Conservation (phyloP, 352 stramenopile genomes). For the Pythium volutum region DNA sequence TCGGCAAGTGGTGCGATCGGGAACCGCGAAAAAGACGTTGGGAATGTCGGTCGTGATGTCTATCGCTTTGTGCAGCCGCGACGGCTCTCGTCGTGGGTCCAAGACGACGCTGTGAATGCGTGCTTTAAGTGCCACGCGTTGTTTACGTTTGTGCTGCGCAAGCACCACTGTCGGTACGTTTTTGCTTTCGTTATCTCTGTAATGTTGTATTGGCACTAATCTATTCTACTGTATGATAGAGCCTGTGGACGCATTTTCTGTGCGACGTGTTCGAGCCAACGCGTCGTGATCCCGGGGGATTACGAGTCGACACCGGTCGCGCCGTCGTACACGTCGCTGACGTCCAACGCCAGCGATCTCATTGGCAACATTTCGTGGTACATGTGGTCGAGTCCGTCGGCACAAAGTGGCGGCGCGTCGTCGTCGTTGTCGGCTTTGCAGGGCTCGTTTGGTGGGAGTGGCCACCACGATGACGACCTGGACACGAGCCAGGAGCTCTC, state of each 20-base stretch:
- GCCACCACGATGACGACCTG: slow-evolving; percentile 18
- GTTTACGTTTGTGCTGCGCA: slow-evolving; percentile 77
- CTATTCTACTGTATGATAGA: slow-evolving; percentile 14
- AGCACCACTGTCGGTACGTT: slow-evolving; percentile 73
- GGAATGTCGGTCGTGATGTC: slow-evolving; percentile 54
- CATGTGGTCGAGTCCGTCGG: slow-evolving; percentile 45
- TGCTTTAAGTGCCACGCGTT: slow-evolving; percentile 85
- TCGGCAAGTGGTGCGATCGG: slow-evolving; percentile 43
- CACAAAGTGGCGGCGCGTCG: slow-evolving; percentile 15
- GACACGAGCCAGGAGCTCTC: slow-evolving; percentile 33
- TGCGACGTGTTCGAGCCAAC: slow-evolving; percentile 71
- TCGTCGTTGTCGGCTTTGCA: not conserved
- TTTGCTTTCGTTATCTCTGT: not conserved
- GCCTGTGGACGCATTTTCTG: slow-evolving; percentile 84
- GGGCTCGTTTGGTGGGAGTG: not conserved
- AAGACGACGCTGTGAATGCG: slow-evolving; percentile 82
- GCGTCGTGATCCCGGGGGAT: slow-evolving; percentile 75
- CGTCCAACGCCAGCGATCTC: slow-evolving; percentile 67
- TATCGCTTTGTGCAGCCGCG: slow-evolving; percentile 83
- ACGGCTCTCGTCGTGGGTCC: slow-evolving; percentile 77
- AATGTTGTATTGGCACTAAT: not conserved
- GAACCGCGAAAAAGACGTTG: slow-evolving; percentile 12
- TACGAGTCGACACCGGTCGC: slow-evolving; percentile 75
- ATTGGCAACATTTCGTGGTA: slow-evolving; percentile 86
- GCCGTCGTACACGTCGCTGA: slow-evolving; percentile 56